phyloP scores from a whole-genome alignment of 2,329 filamentous ascomycete species.

The Calonectria hawksworthii region DNA sequence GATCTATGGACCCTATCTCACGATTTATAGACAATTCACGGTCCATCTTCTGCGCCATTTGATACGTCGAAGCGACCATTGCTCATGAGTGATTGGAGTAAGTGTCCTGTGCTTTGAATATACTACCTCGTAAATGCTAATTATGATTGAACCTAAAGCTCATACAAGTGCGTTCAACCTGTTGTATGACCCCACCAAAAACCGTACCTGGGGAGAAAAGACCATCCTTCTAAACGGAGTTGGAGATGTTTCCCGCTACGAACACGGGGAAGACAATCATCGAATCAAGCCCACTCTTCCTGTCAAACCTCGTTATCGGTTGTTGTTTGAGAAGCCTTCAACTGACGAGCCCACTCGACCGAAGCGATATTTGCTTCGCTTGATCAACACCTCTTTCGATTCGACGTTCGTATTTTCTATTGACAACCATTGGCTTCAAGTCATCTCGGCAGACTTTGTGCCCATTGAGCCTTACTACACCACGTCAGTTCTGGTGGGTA shows the following conservation, averaged over 20 bases:
- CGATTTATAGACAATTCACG: conserved; percentile 33
- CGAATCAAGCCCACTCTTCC: conserved; percentile 16
- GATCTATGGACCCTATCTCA: not conserved
- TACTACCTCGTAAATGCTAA: not conserved
- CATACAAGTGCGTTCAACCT: conserved; percentile 33
- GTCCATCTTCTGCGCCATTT: conserved; percentile 34
- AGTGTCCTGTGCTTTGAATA: not conserved
- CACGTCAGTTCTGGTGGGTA: conserved; percentile 31
- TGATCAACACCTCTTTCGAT: conserved; percentile 41
- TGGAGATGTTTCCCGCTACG: conserved; percentile 33
- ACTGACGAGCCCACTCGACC: conserved; percentile 33
- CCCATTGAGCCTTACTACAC: conserved; percentile 37
- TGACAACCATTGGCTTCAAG: conserved; percentile 39
- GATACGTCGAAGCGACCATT: conserved; percentile 34
- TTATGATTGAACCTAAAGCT: not conserved
- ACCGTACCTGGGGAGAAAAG: conserved; percentile 24
- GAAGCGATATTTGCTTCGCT: conserved; percentile 35
- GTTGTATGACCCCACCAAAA: conserved; percentile 21
- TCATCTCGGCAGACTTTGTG: conserved; percentile 37
- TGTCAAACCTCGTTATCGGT: conserved; percentile 22
- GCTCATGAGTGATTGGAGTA: conserved; percentile 40
- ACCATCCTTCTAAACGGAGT: conserved; percentile 37
- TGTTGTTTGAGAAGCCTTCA: conserved; percentile 36
- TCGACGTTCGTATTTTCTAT: conserved; percentile 40
- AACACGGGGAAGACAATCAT: not conserved